Evolutionary conservation across 225 moss, liverwort and hornwort genomes (phyloP), one percentile per base, ranked within the genome.

Genomic region (Lunularia cruciata): DNA sequence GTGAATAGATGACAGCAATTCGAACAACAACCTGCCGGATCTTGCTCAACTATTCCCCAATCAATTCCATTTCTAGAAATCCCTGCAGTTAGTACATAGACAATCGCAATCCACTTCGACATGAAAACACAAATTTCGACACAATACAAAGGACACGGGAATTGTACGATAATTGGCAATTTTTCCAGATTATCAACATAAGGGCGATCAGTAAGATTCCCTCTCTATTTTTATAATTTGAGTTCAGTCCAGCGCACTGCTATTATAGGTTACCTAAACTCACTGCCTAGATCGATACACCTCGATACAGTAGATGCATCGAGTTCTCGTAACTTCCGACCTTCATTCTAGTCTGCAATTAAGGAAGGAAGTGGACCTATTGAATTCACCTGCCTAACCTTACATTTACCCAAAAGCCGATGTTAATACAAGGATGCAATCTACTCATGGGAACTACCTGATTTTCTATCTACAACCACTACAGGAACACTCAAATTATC

Each of bases 391-490:
- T 61, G 39, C 61, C 61, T 61, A 61, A 38, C 23, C 23, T 40
- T 40, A 22, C 26, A 60, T n/a, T 63, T 45, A 42, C 15, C 63
- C 26, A 45, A 42, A 45, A 45, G 15, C 47, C 64, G 47, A 46
- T 65, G 46, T 65, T 63, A 30, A 65, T 65, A 65, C 64, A 65
- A 47, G 47, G 64, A 46, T 65, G 64, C 33, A 46, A 32, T n/a
- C 8, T 27, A 19, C 31, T 45, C 46, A 65, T 30, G n/a, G 27
- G 31, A 26, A 26, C 42, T 42, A 64, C 63, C 43, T 57, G 57
- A 33, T 46, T 28, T 47, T 20, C 64, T 65, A 65, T 65, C 64
- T 65, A 65, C 64, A 46, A 16, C 63, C 45, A 43, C 37, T 61
- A 61, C 60, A 39, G 39, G 47, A 47, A 32, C 64, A 65, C 31